Conservation (phyloP, 192 early-diverging fungal species). For the Backusella parvicylindrica region DNA sequence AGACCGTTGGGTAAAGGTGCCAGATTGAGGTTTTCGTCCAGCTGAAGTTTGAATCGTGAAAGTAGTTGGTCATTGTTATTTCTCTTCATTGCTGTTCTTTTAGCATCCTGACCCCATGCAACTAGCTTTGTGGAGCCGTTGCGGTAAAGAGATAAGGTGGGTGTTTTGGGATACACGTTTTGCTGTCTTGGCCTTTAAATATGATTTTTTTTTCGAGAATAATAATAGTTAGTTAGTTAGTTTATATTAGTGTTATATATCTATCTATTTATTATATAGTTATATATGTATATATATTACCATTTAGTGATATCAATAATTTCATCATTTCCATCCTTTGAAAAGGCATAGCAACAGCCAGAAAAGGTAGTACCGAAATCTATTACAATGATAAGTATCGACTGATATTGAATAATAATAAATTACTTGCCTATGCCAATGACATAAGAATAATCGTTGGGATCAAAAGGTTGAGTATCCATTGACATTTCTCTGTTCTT, state of each 20-base stretch:
- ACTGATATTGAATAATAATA: background rate
- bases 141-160: constrained; percentile 40
- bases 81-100: constrained; percentile 31
- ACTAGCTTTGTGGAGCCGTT: constrained; percentile 39
- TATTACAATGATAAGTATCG: background rate
- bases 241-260: too few relatives aligned
- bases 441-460: constrained; percentile 30
- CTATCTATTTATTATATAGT: too few relatives aligned
- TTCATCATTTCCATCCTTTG: constrained; percentile 37
- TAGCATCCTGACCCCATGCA: constrained; percentile 42
- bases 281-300: constrained; percentile 20
- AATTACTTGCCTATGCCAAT: constrained; percentile 33
- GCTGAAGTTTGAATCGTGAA: constrained; percentile 40
- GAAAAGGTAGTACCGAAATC: constrained; percentile 49
- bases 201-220: background rate
- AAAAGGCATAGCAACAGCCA: constrained; percentile 46
- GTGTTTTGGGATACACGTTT: constrained; percentile 41
- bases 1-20: constrained; percentile 37
- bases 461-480: constrained; percentile 25
- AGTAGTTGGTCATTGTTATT: constrained; percentile 38
- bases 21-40: constrained; percentile 37
- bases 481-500: background rate
- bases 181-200: constrained; percentile 38
- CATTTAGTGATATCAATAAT: constrained; percentile 49
- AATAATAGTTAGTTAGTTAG: background rate